Base-by-base conservation (phyloP, 1,284 basidiomycete species). In the Trichosporon asahii region DNA sequence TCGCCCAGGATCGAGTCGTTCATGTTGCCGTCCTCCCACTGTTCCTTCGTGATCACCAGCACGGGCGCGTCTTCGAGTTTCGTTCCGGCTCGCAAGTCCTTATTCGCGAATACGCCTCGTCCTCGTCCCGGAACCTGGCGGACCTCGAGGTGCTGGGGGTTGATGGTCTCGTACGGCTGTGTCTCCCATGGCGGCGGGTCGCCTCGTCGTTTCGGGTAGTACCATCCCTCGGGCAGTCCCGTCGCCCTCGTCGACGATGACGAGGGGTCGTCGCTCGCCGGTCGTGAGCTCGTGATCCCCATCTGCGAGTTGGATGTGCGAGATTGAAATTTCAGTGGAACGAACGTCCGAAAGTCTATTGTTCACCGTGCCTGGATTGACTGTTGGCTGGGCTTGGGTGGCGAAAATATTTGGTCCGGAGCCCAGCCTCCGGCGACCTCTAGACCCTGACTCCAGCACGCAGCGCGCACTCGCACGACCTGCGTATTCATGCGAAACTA, bases 11-110 rank as follows among this genome's bases (percentile, higher is more conserved):
- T 83, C 0, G 92, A 95, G 75, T 90, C 85, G 68, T 79, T 76
- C 74, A 84, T 76, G 74, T 83, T 86, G 68, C 90, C 91, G 7
- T 83, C 76, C 61, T 88, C 86, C 79, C 94, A 94, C 82, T 94
- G 92, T 33, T 88, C 85, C 64, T 88, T 86, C 0, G 85, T 83
- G 76, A 96, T 89, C 7, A 97, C 85, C 11, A 97, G 85, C n/a
- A 94, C 92, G 0, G 95, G 95, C 70, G 90, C 91, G 72, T 90
- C 88, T 80, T 98, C 95, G 70, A 98, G 80, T 12, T 91, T 70
- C 0, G 90, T 91, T 18, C 89, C 86, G 1, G 87, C 84, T 11
- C 88, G 85, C 68, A 95, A 90, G 35, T 79, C 74, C 40, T 83
- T 82, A 5, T 88, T 85, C 44, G 92, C 75, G 64, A 84, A 85